phyloP scores from a whole-genome alignment of 2,329 filamentous ascomycete species.

The Atkinsonella hypoxylon region DNA sequence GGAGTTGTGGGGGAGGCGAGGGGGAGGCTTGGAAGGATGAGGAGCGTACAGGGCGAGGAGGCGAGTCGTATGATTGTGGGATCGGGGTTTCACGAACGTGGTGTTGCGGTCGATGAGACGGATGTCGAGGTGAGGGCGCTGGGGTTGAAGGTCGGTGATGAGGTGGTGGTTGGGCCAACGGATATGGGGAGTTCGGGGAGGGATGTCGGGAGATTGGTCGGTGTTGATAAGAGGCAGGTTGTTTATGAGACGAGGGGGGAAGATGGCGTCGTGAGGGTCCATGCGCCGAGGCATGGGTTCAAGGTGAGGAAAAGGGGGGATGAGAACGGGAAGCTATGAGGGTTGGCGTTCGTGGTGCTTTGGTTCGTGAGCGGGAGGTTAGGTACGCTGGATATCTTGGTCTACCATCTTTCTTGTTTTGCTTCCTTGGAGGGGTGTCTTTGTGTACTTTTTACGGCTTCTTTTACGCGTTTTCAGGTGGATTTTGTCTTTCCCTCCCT shows the following conservation, averaged over 20 bases:
- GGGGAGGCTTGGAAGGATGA: conserved; percentile 20
- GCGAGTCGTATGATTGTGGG: conserved; percentile 35
- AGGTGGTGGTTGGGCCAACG: conserved; percentile 47
- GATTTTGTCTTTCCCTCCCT: no score
- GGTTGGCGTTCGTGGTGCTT: neutral
- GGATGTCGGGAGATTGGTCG: conserved; percentile 44
- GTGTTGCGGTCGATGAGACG: conserved; percentile 29
- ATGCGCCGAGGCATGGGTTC: conserved; percentile 51
- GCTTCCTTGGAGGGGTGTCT: no score
- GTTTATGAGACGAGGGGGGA: conserved; percentile 40
- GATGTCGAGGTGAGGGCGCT: conserved; percentile 36
- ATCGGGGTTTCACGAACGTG: conserved; percentile 33
- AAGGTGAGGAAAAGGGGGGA: conserved; percentile 25
- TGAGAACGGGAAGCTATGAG: neutral
- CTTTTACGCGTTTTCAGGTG: no score
- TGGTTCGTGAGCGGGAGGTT: neutral
- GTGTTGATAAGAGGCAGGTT: conserved; percentile 40
- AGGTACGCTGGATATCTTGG: no score
- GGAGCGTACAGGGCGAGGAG: conserved; percentile 38
- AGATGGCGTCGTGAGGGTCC: conserved; percentile 36
- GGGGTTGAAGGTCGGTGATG: conserved; percentile 38
- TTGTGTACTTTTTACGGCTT: no score
- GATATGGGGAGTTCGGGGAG: conserved; percentile 49
- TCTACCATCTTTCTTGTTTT: neutral
- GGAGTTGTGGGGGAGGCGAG: conserved; percentile 31